A percentile compares a stretch with the other conserved stretches of the same genome.
These are phyloP conservation scores for Flueggea neowawraea DNA, from an alignment of 441 rosid genomes.

Conservation along the genomic window DNA sequence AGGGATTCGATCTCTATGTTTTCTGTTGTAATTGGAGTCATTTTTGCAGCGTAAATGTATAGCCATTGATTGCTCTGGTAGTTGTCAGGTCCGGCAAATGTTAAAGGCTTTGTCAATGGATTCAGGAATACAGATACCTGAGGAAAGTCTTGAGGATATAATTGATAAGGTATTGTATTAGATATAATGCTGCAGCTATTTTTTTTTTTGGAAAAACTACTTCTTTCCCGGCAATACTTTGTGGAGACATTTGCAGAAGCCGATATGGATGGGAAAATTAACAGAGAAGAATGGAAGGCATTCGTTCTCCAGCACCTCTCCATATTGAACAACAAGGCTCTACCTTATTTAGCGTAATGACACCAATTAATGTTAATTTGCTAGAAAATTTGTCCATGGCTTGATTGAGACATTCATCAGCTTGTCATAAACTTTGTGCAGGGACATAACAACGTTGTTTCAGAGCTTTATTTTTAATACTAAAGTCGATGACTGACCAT, in stretches of 20 bases:
- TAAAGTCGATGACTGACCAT: constrained; percentile 25
- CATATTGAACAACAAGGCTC: constrained; percentile 65
- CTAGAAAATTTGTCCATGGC: too few relatives aligned
- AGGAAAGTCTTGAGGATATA: constrained; percentile 58
- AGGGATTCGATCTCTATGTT: too few relatives aligned
- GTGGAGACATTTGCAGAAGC: constrained; percentile 70
- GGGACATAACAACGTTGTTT: constrained; percentile 28
- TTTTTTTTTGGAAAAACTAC: too few relatives aligned
- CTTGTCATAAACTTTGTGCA: not conserved
- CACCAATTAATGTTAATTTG: too few relatives aligned
- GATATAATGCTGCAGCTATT: too few relatives aligned
- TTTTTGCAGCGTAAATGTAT: not conserved
- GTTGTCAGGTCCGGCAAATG: constrained; percentile 69
- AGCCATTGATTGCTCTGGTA: constrained; percentile 2
- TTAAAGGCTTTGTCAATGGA: constrained; percentile 60
- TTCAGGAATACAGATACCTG: constrained; percentile 51
- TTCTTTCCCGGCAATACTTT: too few relatives aligned
- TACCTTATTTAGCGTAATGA: constrained; percentile 49
- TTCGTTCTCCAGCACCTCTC: constrained; percentile 54
- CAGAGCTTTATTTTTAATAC: constrained; percentile 39
- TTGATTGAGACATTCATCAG: too few relatives aligned
- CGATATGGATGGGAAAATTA: constrained; percentile 64
- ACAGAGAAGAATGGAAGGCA: constrained; percentile 59
- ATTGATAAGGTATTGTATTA: constrained; percentile 41
- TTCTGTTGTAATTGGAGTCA: not conserved